These are phyloP conservation scores for Telfairia occidentalis DNA, from an alignment of 331 rosid species.

Conservation along the genomic window DNA sequence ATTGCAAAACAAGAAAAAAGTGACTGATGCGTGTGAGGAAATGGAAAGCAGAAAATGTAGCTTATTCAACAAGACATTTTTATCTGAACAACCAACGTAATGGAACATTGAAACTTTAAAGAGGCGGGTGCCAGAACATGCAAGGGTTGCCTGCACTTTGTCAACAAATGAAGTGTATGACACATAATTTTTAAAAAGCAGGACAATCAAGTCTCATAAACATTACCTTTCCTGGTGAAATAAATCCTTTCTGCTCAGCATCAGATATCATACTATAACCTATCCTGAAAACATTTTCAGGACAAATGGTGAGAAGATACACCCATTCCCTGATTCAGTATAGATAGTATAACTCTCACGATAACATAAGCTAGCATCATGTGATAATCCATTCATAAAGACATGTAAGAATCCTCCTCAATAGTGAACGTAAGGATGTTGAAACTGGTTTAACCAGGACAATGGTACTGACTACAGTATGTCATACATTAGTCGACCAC, in stretches of 20 bases:
- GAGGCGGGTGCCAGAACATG: background rate
- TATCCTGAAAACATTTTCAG: slow-evolving; percentile 51
- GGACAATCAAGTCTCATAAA: background rate
- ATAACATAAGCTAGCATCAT: background rate
- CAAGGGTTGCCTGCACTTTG: background rate
- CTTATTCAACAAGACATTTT: background rate
- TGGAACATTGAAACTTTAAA: background rate
- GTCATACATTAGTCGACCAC: background rate
- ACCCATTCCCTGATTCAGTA: background rate
- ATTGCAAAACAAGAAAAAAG: background rate
- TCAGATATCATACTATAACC: slow-evolving; percentile 85
- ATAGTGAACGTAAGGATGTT: background rate
- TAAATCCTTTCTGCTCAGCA: slow-evolving; percentile 83
- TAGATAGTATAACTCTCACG: background rate
- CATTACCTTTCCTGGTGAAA: slow-evolving; percentile 86
- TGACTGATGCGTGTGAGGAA: background rate
- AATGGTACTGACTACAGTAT: background rate
- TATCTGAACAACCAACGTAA: background rate
- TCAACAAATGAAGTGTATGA: background rate
- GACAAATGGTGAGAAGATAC: slow-evolving; percentile 6
- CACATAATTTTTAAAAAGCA: background rate
- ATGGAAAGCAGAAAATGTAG: background rate
- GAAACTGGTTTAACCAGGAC: background rate
- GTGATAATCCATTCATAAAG: background rate
- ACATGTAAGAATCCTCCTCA: background rate